Evolutionary conservation across 441 rosid genomes (phyloP).

Genomic region (Theobroma grandiflorum): DNA sequence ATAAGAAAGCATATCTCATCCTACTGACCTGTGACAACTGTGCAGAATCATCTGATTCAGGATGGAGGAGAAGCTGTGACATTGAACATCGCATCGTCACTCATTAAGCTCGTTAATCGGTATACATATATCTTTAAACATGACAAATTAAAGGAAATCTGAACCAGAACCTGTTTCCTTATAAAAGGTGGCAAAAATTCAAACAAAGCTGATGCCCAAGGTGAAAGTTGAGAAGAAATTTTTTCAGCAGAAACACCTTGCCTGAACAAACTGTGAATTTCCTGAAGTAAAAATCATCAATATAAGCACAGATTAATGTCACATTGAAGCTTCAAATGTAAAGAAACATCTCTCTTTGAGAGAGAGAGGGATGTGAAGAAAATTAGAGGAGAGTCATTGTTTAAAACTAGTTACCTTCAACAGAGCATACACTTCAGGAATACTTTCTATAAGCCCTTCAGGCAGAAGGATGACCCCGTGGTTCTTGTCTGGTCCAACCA

Average conservation of each 20-base stretch:
- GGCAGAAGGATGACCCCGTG: conserved; percentile 97
- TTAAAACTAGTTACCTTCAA: conserved; percentile 68
- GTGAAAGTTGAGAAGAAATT: conserved; percentile 91
- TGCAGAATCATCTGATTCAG: conserved; percentile 99
- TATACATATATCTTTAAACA: conserved; percentile 5
- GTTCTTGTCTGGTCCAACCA: conserved; percentile 71
- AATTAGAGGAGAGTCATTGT: background rate
- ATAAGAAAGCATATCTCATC: conserved; percentile 24
- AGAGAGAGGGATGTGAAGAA: background rate
- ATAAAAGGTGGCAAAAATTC: conserved; percentile 95
- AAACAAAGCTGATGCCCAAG: conserved; percentile 97
- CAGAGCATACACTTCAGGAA: conserved; percentile 95
- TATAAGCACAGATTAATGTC: conserved; percentile 7
- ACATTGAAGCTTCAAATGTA: conserved; percentile 1
- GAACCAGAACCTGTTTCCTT: conserved; percentile 76
- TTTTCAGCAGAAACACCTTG: conserved; percentile 75
- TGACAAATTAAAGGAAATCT: conserved; percentile 24
- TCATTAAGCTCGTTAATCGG: conserved; percentile 23
- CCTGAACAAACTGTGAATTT: conserved; percentile 88
- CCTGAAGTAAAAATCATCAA: conserved; percentile 59
- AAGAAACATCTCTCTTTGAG: background rate
- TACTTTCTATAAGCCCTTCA: conserved; percentile 98
- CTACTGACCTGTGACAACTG: conserved; percentile 93
- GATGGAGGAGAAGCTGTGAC: conserved; percentile 86
- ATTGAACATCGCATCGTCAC: conserved; percentile 30